Evolutionary conservation across 2,329 filamentous ascomycete species (phyloP).

Genomic region (Phaeosphaeriaceae sp.): DNA sequence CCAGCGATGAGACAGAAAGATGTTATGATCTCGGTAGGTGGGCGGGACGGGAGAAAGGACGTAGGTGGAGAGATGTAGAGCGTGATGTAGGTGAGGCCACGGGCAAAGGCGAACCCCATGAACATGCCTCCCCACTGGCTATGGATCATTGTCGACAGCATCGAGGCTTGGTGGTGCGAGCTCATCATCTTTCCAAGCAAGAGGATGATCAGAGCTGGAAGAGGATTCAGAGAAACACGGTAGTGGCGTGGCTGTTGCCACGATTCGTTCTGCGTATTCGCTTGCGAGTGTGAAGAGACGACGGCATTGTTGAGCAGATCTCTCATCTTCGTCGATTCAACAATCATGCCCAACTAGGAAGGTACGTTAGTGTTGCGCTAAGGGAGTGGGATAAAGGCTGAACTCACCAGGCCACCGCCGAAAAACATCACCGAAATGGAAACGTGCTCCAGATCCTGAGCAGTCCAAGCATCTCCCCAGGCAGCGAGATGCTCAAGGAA

Average conservation of each 20-base stretch:
- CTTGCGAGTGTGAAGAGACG: conserved; percentile 42
- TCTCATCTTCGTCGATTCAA: conserved; percentile 73
- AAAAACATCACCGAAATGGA: conserved; percentile 95
- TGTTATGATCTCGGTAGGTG: conserved; percentile 87
- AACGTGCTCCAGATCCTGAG: conserved; percentile 87
- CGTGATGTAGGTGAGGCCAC: conserved; percentile 79
- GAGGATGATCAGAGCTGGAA: conserved; percentile 86
- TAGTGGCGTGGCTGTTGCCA: conserved; percentile 72
- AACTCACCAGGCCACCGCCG: conserved; percentile 73
- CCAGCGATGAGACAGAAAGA: conserved; percentile 88
- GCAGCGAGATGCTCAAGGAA: conserved; percentile 87
- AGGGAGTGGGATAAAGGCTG: conserved; percentile 50
- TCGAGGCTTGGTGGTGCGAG: conserved; percentile 82
- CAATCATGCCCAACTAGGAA: conserved; percentile 73
- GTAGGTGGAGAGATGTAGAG: conserved; percentile 81
- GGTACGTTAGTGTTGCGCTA: conserved; percentile 26
- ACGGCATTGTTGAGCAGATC: conserved; percentile 66
- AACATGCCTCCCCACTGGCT: conserved; percentile 91
- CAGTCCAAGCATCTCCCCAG: conserved; percentile 73
- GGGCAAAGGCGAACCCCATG: conserved; percentile 78
- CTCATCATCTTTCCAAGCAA: conserved; percentile 94
- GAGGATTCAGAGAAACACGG: conserved; percentile 80
- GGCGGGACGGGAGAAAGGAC: conserved; percentile 80
- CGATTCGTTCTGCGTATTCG: conserved; percentile 48
- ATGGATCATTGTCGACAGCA: conserved; percentile 91